These are phyloP conservation scores for Phlyctochytrium arcticum DNA, from an alignment of 192 early-diverging fungal genomes.

Conservation along the genomic window DNA sequence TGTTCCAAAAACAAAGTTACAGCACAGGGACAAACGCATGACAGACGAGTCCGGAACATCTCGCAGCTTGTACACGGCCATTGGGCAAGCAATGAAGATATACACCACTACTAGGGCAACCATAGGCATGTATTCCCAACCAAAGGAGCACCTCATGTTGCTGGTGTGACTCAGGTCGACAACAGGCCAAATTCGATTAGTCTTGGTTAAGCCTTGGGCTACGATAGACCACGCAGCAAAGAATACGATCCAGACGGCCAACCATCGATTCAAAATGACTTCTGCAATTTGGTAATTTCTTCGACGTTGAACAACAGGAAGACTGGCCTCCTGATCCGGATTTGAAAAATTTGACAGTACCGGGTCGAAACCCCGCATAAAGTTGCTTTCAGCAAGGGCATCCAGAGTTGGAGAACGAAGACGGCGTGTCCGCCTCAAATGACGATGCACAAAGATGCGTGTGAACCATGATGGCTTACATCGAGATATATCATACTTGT, in stretches of 20 bases:
- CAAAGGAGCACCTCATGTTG: not conserved
- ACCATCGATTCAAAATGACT: not conserved
- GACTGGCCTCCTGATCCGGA: not conserved
- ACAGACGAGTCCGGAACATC: not conserved
- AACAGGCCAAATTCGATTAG: not conserved
- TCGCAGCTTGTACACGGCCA: not conserved
- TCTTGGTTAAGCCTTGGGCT: not conserved
- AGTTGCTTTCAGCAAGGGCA: not conserved
- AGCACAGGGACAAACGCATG: not conserved
- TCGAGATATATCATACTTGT: not conserved
- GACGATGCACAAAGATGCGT: not conserved
- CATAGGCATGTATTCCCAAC: not conserved
- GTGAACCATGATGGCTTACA: not conserved
- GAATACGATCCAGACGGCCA: not conserved
- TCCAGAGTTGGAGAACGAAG: conserved; percentile 1
- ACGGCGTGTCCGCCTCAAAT: not conserved
- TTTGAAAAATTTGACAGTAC: not conserved
- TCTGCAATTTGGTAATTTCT: not conserved
- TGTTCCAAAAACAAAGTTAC: not conserved
- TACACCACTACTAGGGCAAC: not conserved
- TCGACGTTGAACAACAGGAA: not conserved
- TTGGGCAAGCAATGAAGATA: not conserved
- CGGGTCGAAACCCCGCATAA: not conserved
- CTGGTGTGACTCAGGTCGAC: not conserved
- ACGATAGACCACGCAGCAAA: conserved; percentile 1